Evolutionary conservation across 2,329 filamentous ascomycete genomes (phyloP), one percentile per base, ranked within the genome.

Genomic region (Xenoacremonium recifei): DNA sequence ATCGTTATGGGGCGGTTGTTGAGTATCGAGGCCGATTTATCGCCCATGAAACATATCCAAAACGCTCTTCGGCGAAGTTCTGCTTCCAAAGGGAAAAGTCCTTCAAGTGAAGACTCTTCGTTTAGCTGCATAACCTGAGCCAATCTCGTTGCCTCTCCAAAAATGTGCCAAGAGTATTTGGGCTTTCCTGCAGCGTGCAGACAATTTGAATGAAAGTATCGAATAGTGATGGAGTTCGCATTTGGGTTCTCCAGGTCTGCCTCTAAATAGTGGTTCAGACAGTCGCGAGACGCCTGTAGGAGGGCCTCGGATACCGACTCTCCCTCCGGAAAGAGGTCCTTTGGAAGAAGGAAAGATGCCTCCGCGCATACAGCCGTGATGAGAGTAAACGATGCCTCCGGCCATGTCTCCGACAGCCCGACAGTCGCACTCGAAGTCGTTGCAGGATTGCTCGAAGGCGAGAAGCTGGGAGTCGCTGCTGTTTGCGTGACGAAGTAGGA

Each of bases 151-250:
- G 69, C 69, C 43, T 72, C 68, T 2, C 69, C 69, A 47, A 72
- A 69, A 2, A 72, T 67, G 35, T 71, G 67, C 67, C 69, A 72
- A 4, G 69, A 71, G 16, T 68, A 62, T 19, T 66, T 62, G 4
- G 67, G 67, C 30, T 68, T 70, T 0, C 69, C 70, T 1, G 65
- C 57, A 2, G 67, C 67, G 35, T 72, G 70, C 3, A 72, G 50
- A 31, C 68, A 70, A 40, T 70, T 71, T 12, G 70, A 72, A 37
- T 73, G 70, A 18, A 71, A 69, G 38, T 71, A 70, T 4, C 70
- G 64, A 15, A 71, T 69, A 3, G 63, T 60, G 19, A 72, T 60
- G 4, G 70, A 73, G 35, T 64, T 68, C 1, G 68, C 67, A 37
- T 62, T 66, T 1, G 70, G 70, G 10, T 55, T 61, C 35, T 71